Evolutionary conservation across 495 filamentous ascomycete species (phyloP).

Genomic region (Hyaloscypha finlandica): DNA sequence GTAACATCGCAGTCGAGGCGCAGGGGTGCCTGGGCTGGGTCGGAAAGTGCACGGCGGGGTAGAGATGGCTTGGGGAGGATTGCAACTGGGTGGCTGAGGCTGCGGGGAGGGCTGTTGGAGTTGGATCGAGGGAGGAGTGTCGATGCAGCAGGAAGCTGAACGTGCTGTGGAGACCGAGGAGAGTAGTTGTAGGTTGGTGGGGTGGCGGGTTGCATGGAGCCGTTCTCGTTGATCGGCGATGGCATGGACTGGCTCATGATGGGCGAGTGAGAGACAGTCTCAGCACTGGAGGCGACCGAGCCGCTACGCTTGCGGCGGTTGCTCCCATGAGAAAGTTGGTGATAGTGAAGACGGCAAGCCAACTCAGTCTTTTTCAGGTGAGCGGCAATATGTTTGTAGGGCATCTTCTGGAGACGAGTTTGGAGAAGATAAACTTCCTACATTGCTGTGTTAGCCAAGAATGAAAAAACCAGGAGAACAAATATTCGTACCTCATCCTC

Average conservation of each 20-base stretch:
- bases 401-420: constrained; percentile 82
- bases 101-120: constrained; percentile 33
- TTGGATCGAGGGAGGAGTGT: constrained; percentile 27
- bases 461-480: constrained; percentile 13
- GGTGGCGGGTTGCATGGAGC: constrained; percentile 15
- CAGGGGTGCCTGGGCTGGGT: constrained; percentile 30
- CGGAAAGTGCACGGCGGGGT: constrained; percentile 45
- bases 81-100: constrained; percentile 48
- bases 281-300: constrained; percentile 55
- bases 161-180: constrained; percentile 27
- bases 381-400: constrained; percentile 84
- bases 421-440: constrained; percentile 85
- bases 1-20: constrained; percentile 54
- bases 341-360: constrained; percentile 81
- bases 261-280: constrained; percentile 45
- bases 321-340: constrained; percentile 79
- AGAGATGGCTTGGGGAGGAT: constrained; percentile 62
- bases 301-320: constrained; percentile 69
- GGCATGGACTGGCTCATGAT: constrained; percentile 45
- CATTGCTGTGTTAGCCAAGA: constrained; percentile 8
- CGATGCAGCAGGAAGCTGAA: constrained; percentile 31
- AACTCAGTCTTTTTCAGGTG: constrained; percentile 85
- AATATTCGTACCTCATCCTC: constrained; percentile 67
- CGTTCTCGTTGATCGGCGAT: constrained; percentile 47
- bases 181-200: constrained; percentile 28